Base-by-base conservation (phyloP, 2,329 filamentous ascomycete species). In the Coniochaeta sp. region DNA sequence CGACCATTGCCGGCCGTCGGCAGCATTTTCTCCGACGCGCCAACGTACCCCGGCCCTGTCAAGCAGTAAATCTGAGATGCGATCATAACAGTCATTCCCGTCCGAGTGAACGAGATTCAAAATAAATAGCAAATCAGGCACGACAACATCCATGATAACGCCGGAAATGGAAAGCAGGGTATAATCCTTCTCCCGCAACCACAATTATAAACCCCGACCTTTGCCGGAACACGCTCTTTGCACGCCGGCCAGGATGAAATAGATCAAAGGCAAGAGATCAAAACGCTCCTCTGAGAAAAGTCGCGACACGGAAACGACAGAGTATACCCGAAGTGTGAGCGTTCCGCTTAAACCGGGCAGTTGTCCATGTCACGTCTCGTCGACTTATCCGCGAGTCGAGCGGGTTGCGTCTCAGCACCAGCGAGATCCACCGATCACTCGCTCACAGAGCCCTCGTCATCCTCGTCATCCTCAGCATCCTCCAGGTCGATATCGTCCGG, bases 401-500 rank as follows among this genome's bases (percentile, higher is more conserved):
- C 38, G 4, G 38, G 10, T 14, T 3, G 8, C 7, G 8, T 36
- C 34, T 14, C 34, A 36, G 10, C 34, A 8, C 34, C 34, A 36
- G 34, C 34, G 34, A 36, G 12, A 36, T 36, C 14, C 38, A 17
- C 9, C 4, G 2, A 24, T 64, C 56, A 74, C 61, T 71, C 70
- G 63, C 72, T 74, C 17, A 72, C 70, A n/a, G 57, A 62, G 22
- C 69, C 70, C 24, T 40, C 38, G 6, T 69, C 68, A 24, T n/a
- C n/a, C n/a, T 71, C 71, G 42, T 69, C 68, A 50, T 69, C 68
- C 30, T 40, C 60, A 24, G 38, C 59, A 47, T 26, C 56, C 22
- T 40, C 59, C 19, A 28, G 50, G 47, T 58, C 61, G 44, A 58
- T 59, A 58, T 38, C 62, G 59, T 12, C 61, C 50, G 7, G 62